Evolutionary conservation across 768 basidiomycete species (phyloP), one percentile per base, ranked within the genome.

Genomic region (Lentinula sp.): DNA sequence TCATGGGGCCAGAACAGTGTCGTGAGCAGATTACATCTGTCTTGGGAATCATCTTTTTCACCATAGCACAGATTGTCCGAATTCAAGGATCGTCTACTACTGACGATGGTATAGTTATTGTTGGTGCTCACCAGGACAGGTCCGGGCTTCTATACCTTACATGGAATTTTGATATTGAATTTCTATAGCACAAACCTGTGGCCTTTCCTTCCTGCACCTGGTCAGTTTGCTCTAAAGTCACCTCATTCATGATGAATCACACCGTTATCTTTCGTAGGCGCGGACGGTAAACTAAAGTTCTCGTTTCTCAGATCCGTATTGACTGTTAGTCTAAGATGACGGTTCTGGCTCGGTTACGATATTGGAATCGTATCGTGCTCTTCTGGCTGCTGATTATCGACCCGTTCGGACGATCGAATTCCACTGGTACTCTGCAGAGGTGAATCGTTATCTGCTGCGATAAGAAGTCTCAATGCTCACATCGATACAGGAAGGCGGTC

Each of bases 51-150:
- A 46, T 48, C 21, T 62, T 65, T 62, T 59, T 51, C 48, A 43
- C 62, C 65, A 31, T 50, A 46, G 42, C 65, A 57, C 66, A 93
- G 91, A 85, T 95, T 66, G 79, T 85, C 52, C 82, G 83, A 68
- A 89, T 95, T 69, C 84, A 86, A 68, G 92, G 92, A 56, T 83
- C 87, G 31, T 84, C 86, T 16, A 69, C 76, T 10, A 73, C 69
- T 16, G 85, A 89, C 66, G 81, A 87, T 58, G 78, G 80, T 16
- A 78, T 86, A 51, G 79, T 94, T 39, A 76, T 94, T 63, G 76
- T 94, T 65, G 80, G 84, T 42, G 93, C 93, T 46, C 93, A 95
- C 71, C 90, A 88, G 70, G 93, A 94, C 70, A 91, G 90, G 88
- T 84, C 4, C 1, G 32, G 50, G 16, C 50, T 51, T 34, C 32